These are phyloP conservation scores for Stagonosporopsis rhizophila DNA, from an alignment of 2,329 filamentous ascomycete genomes.

Conservation along the genomic window DNA sequence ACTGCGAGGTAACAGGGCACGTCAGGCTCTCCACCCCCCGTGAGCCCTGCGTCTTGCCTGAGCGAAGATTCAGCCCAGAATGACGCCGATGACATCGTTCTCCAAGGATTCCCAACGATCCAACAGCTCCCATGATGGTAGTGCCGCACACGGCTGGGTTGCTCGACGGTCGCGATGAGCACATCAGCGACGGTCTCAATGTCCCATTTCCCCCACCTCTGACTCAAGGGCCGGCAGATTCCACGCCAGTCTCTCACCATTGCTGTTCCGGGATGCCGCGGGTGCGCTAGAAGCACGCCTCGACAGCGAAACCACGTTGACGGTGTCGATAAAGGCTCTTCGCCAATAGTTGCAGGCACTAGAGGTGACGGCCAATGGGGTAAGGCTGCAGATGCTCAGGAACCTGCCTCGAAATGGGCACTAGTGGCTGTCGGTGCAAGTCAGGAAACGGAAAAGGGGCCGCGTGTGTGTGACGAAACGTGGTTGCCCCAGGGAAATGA, in stretches of 20 bases:
- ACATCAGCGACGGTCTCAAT: constrained; percentile 24
- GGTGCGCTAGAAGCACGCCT: constrained; percentile 40
- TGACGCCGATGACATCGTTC: constrained; percentile 24
- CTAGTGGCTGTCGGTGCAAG: constrained; percentile 29
- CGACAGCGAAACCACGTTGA: constrained; percentile 38
- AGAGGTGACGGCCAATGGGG: constrained; percentile 29
- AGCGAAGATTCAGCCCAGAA: constrained; percentile 8
- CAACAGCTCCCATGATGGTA: constrained; percentile 6
- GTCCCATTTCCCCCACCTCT: constrained; percentile 20
- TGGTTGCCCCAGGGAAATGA: constrained; percentile 25
- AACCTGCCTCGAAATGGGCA: constrained; percentile 37
- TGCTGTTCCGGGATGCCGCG: constrained; percentile 38
- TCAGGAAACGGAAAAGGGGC: constrained; percentile 28
- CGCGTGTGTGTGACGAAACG: constrained; percentile 17
- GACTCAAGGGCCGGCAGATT: constrained; percentile 29
- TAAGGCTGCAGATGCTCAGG: constrained; percentile 45
- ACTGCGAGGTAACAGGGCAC: constrained; percentile 27
- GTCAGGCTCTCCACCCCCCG: constrained; percentile 29
- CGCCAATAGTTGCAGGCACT: constrained; percentile 28
- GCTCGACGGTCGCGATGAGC: constrained; percentile 17
- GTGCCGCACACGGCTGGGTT: constrained; percentile 8
- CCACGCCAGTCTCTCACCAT: constrained; percentile 31
- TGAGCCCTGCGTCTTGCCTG: constrained; percentile 25
- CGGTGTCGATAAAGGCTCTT: constrained; percentile 27
- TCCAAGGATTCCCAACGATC: constrained; percentile 8